Evolutionary conservation across 2,329 filamentous ascomycete species (phyloP), one percentile per base, ranked within the genome.

Genomic region (Metarhizium brunneum): DNA sequence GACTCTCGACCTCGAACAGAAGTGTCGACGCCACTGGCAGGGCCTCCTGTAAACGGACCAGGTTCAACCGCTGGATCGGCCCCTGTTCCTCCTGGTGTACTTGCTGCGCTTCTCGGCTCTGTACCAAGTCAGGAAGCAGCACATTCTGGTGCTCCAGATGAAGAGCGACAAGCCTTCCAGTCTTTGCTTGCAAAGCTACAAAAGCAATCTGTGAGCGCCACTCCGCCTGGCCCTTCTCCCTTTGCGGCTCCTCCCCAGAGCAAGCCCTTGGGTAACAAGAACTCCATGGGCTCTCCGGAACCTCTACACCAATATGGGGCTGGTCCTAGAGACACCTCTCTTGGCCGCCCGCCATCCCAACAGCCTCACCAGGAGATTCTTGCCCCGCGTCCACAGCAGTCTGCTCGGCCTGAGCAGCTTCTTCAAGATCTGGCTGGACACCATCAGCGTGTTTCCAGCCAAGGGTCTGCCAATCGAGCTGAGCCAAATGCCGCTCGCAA

Each of bases 151-250:
- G 29, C 76, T 11, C 71, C 76, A 6, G 83, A 85, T 59, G 82
- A 84, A 53, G 92, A 96, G 65, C 90, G 90, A 69, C 87, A 91
- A 68, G 92, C 90, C 1, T 96, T 96, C 70, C 83, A 90, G 61
- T 82, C 85, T 48, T 81, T 96, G 49, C 76, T 96, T 40, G 82
- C 88, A 62, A 95, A 96, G 79, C 81, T 96, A 45, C 86, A 91
- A 58, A 76, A 76, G 56, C 80, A 83, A 57, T 78, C 73, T 2
- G 62, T 70, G 59, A 73, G 68, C 48, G 72, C 73, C 50, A 76
- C 79, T 32, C 75, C 78, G 13, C 73, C 76, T 10, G 68, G 69
- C 1, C 66, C 67, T 6, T 74, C 76, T 3, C 68, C 72, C 3
- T 80, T 74, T 57, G 68, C 74, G 20, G 70, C 72, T 13, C 74